Evolutionary conservation across 163 green algal genomes (phyloP).

Genomic region (Scenedesmus sp.): DNA sequence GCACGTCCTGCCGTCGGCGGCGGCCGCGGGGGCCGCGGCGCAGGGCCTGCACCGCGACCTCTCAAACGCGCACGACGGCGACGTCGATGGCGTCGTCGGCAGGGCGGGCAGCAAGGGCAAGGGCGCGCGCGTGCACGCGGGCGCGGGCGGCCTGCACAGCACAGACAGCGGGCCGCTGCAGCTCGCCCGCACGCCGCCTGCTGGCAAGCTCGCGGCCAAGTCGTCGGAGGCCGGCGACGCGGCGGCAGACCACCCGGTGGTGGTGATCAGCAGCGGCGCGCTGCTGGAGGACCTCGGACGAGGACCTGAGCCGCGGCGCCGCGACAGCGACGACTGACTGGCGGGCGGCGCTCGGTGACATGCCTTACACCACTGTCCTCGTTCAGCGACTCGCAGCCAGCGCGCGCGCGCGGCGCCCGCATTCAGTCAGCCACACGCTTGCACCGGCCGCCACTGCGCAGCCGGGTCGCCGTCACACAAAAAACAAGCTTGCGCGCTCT

Average conservation of each 20-base stretch:
- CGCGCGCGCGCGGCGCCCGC: neutral
- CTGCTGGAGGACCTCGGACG: slow-evolving; percentile 12
- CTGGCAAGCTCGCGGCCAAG: neutral
- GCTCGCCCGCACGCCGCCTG: neutral
- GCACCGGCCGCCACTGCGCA: neutral
- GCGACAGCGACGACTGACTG: neutral
- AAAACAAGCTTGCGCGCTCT: neutral
- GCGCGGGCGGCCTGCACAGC: neutral
- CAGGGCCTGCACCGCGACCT: slow-evolving; percentile 34
- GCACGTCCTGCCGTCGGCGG: slow-evolving; percentile 12
- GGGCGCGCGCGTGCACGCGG: too few species aligned
- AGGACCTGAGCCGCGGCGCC: neutral
- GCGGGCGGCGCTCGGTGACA: neutral
- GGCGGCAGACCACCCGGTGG: neutral
- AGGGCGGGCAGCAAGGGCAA: too few species aligned
- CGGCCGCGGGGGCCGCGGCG: neutral
- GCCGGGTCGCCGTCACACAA: neutral
- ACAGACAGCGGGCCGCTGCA: slow-evolving; percentile 3
- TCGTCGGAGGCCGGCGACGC: neutral
- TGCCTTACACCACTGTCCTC: neutral
- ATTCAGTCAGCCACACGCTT: neutral
- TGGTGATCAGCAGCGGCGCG: slow-evolving; percentile 23
- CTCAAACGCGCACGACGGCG: too few species aligned
- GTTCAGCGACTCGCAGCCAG: neutral
- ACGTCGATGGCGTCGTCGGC: too few species aligned